Evolutionary conservation across 306 rosid genomes (phyloP).

Genomic region (Trichosanthes cucumerina): DNA sequence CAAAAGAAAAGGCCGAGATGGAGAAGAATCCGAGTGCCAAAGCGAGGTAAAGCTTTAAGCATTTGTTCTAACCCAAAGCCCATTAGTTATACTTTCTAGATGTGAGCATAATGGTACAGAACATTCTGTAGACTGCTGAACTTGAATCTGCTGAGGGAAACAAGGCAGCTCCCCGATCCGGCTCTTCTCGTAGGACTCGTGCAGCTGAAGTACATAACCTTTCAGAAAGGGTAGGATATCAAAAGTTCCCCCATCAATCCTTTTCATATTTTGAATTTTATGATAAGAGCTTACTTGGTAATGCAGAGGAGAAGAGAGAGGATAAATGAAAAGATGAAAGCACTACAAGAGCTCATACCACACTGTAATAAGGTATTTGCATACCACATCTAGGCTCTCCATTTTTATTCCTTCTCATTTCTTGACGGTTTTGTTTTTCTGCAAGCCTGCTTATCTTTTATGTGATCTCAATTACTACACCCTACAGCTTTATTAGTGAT

Average conservation of each 20-base stretch:
- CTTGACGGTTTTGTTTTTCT: background rate
- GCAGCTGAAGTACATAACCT: conserved; percentile 83
- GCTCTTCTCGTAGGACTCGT: conserved; percentile 52
- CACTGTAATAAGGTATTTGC: conserved; percentile 64
- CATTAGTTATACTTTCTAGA: background rate
- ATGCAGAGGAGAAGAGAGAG: conserved; percentile 82
- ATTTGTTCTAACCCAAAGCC: background rate
- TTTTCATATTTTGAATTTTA: background rate
- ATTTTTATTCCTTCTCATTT: background rate
- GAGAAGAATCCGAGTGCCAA: conserved; percentile 64
- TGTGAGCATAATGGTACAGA: background rate
- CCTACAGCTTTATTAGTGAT: background rate
- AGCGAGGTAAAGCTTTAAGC: conserved; percentile 45
- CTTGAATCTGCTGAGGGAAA: conserved; percentile 42
- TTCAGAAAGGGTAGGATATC: conserved; percentile 70
- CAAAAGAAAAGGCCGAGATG: conserved; percentile 59
- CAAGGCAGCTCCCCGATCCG: conserved; percentile 38
- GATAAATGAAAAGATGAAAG: conserved; percentile 82
- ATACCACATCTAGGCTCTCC: background rate
- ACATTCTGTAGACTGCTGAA: conserved; percentile 40
- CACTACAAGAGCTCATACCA: conserved; percentile 85
- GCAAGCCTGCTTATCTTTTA: background rate
- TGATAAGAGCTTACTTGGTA: background rate
- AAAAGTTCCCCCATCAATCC: background rate
- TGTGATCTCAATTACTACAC: background rate